Percentiles rank a stretch among this genome's conserved stretches.
These are phyloP conservation scores for Penicillium sp. DNA, from an alignment of 2,329 filamentous ascomycete genomes.

Conservation along the genomic window DNA sequence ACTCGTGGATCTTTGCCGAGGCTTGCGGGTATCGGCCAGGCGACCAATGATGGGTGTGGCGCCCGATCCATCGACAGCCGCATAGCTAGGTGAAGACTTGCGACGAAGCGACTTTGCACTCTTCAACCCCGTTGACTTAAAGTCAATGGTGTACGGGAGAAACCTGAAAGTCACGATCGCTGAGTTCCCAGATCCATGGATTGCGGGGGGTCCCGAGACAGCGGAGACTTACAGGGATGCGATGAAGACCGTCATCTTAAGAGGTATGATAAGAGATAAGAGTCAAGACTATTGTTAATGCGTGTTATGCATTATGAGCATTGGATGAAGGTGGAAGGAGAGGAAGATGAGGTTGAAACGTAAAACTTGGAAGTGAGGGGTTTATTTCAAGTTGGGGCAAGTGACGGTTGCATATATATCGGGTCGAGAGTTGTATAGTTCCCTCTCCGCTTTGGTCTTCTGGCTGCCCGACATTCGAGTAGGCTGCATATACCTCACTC, in stretches of 20 bases:
- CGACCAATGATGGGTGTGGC: constrained; percentile 24
- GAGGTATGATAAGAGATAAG: neutral
- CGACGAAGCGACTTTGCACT: constrained; percentile 13
- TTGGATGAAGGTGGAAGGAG: neutral
- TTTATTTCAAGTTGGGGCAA: neutral
- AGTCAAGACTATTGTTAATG: neutral
- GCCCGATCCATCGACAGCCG: constrained; percentile 21
- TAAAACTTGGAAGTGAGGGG: constrained; percentile 5
- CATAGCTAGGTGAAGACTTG: constrained; percentile 25
- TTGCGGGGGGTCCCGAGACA: neutral
- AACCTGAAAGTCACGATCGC: constrained; percentile 23
- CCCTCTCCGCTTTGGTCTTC: neutral
- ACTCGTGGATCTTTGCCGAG: constrained; percentile 21
- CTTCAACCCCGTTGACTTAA: constrained; percentile 26
- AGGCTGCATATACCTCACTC: constrained; percentile 4
- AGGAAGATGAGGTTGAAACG: neutral
- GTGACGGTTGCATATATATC: neutral
- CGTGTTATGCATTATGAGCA: neutral
- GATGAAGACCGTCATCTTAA: constrained; percentile 35
- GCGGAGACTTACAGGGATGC: constrained; percentile 33
- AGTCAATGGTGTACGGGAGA: constrained; percentile 40
- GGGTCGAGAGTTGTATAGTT: constrained; percentile 4
- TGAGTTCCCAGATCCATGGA: neutral
- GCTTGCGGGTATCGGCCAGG: constrained; percentile 20
- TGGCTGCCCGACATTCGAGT: constrained; percentile 6